phyloP scores from a whole-genome alignment of 257 asterid species.

The Rhazya stricta region DNA sequence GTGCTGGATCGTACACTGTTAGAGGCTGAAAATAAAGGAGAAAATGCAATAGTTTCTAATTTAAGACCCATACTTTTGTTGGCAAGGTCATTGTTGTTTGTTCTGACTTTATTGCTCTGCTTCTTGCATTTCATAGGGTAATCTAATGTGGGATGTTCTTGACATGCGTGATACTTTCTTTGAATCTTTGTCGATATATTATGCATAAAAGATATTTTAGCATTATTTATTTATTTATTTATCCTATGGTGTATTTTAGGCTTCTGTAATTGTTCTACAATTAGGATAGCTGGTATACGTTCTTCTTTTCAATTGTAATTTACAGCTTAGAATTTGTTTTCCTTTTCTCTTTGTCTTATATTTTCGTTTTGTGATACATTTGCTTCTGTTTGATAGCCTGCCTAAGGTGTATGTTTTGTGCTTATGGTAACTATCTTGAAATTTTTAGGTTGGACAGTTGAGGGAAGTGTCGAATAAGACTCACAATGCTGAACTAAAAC shows the following conservation, averaged over 20 bases:
- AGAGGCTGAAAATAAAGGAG: neutral
- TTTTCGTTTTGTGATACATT: neutral
- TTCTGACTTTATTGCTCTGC: neutral
- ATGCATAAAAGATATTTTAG: neutral
- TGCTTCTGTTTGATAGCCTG: neutral
- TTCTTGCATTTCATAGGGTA: neutral
- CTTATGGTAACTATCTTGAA: neutral
- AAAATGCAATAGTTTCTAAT: neutral
- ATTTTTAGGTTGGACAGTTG: slow-evolving; percentile 81
- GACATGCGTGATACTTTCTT: neutral
- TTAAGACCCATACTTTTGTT: neutral
- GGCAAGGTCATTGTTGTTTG: neutral
- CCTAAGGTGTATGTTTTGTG: neutral
- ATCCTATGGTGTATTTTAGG: neutral
- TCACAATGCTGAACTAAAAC: slow-evolving; percentile 75
- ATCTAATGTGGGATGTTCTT: neutral
- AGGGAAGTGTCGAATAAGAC: slow-evolving; percentile 80
- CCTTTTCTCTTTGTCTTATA: neutral
- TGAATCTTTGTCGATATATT: neutral
- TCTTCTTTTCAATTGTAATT: neutral
- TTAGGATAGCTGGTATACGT: too few species aligned
- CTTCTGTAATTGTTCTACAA: neutral
- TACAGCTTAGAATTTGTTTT: neutral
- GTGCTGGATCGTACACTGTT: neutral
- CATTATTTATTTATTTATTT: neutral